Evolutionary conservation across 2,329 filamentous ascomycete species (phyloP).

Genomic region (Seiridium cupressi): DNA sequence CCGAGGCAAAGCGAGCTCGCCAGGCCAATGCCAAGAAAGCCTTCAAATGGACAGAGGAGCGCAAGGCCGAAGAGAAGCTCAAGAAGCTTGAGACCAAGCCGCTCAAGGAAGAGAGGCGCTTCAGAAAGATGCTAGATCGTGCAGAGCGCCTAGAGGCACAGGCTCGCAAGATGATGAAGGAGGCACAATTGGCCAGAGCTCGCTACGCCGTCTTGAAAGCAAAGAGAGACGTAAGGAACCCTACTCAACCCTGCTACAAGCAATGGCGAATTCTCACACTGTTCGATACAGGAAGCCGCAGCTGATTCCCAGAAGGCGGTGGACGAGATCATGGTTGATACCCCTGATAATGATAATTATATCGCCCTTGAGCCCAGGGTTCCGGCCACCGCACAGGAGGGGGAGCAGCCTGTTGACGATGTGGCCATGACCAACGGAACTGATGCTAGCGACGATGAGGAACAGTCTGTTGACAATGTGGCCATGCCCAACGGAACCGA

Average conservation of each 20-base stretch:
- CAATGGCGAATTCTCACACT: background rate
- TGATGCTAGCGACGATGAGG: conserved; percentile 5
- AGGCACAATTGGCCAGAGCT: conserved; percentile 34
- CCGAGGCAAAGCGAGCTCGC: conserved; percentile 36
- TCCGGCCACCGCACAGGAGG: background rate
- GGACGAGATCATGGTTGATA: conserved; percentile 17
- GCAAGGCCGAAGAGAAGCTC: conserved; percentile 29
- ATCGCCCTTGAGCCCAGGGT: conserved; percentile 14
- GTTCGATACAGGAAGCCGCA: conserved; percentile 20
- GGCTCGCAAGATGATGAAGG: conserved; percentile 36
- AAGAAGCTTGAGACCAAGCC: conserved; percentile 25
- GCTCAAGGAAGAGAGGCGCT: conserved; percentile 36
- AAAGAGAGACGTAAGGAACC: conserved; percentile 20
- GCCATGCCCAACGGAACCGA: conserved; percentile 3
- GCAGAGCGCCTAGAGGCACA: conserved; percentile 39
- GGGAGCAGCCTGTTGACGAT: background rate
- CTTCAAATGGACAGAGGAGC: conserved; percentile 31
- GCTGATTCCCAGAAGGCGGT: conserved; percentile 20
- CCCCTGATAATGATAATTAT: conserved; percentile 19
- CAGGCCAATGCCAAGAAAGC: conserved; percentile 30
- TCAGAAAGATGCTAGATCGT: conserved; percentile 33
- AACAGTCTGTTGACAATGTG: background rate
- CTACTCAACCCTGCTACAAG: background rate
- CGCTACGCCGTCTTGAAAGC: conserved; percentile 24
- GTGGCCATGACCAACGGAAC: conserved; percentile 4